Conservation (phyloP, 805 yeast species). For the Saturnispora saitoi region DNA sequence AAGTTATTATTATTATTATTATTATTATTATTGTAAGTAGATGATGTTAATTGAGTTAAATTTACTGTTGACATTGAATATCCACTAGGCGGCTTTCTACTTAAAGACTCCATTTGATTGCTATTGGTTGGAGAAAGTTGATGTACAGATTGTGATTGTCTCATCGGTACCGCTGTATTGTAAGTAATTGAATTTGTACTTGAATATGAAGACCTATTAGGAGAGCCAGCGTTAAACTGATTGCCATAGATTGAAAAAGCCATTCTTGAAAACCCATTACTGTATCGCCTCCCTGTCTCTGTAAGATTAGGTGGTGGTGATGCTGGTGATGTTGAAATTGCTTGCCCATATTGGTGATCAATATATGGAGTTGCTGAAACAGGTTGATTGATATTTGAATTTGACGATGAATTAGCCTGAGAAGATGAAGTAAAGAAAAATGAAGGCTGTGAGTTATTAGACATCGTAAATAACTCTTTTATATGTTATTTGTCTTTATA, state of each 20-base stretch:
- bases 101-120: not conserved
- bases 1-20: conserved; percentile 13
- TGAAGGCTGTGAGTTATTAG: conserved; percentile 1
- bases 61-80: not conserved
- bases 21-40: conserved; percentile 1
- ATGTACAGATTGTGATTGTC: conserved; percentile 11
- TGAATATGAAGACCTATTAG: conserved; percentile 6
- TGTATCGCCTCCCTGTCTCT: conserved; percentile 23
- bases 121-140: conserved; percentile 2
- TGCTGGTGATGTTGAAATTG: conserved; percentile 14
- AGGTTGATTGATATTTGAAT: not conserved
- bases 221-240: conserved; percentile 7
- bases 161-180: conserved; percentile 7
- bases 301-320: conserved; percentile 17
- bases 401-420: not conserved
- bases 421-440: conserved; percentile 6
- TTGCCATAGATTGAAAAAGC: conserved; percentile 53
- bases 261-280: conserved; percentile 39
- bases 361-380: not conserved
- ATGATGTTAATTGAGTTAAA: conserved; percentile 10
- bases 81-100: not conserved
- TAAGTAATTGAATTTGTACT: not conserved
- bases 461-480: not conserved
- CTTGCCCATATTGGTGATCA: not conserved
- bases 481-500: not conserved